Conservation (phyloP, 202 grass and related monocot species). For the Brachypodium distachyon region DNA sequence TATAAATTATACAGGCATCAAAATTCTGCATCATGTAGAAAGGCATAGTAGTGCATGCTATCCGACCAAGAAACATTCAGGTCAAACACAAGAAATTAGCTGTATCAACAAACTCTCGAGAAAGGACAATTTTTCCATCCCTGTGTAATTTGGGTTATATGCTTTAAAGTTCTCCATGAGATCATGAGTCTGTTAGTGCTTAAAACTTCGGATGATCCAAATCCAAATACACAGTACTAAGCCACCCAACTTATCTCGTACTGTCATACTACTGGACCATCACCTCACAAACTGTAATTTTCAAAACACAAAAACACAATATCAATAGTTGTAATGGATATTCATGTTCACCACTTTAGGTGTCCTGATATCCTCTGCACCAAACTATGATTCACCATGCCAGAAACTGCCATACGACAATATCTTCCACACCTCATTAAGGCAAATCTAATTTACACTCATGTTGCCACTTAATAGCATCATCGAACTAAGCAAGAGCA, state of each 20-base stretch:
- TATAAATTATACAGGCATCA: background rate
- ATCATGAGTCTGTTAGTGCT: background rate
- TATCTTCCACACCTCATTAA: constrained; percentile 7
- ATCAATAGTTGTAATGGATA: background rate
- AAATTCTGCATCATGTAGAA: background rate
- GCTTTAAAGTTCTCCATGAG: background rate
- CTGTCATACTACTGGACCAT: background rate
- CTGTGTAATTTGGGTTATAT: background rate
- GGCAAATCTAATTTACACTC: background rate
- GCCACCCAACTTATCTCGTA: background rate
- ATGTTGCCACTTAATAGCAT: background rate
- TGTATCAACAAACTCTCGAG: background rate
- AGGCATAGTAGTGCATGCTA: background rate
- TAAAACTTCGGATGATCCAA: background rate
- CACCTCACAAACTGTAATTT: background rate
- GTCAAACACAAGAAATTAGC: background rate
- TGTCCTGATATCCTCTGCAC: background rate
- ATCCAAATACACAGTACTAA: background rate
- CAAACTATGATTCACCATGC: background rate
- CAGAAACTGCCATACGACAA: background rate
- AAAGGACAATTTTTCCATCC: background rate
- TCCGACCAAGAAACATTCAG: background rate
- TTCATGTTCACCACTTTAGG: background rate
- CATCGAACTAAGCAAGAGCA: background rate
- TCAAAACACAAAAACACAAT: background rate